phyloP scores from a whole-genome alignment of 441 rosid genomes.

The Corymbia calophylla region DNA sequence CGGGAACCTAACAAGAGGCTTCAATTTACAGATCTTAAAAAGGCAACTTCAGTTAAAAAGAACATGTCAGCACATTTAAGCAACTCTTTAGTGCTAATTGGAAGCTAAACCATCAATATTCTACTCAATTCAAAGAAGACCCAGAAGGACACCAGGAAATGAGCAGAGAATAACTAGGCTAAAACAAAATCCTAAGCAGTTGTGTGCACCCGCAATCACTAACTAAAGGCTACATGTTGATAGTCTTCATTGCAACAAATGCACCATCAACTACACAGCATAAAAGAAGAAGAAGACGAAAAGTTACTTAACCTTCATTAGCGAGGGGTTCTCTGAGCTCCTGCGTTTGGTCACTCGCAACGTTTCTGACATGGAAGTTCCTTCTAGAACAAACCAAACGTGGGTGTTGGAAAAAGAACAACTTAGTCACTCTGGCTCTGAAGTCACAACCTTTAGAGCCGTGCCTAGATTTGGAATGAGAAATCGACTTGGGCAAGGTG shows the following conservation, averaged over 20 bases:
- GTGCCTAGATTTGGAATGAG: neutral
- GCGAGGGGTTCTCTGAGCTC: slow-evolving; percentile 19
- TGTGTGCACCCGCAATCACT: neutral
- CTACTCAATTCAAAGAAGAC: neutral
- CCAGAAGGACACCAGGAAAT: neutral
- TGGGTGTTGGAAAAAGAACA: slow-evolving; percentile 28
- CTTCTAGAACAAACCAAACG: slow-evolving; percentile 12
- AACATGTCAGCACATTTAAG: neutral
- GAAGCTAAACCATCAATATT: neutral
- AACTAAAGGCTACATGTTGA: neutral
- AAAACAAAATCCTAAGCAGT: neutral
- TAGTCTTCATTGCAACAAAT: neutral
- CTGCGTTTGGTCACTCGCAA: slow-evolving; percentile 38
- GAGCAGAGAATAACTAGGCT: neutral
- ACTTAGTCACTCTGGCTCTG: slow-evolving; percentile 15
- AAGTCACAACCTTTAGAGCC: slow-evolving; percentile 19
- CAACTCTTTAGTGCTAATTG: neutral
- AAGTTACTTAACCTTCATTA: slow-evolving; percentile 13
- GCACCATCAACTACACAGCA: neutral
- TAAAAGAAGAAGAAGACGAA: neutral
- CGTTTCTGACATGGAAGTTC: slow-evolving; percentile 27
- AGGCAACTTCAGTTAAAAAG: neutral
- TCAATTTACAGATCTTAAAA: neutral
- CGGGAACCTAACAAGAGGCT: neutral
- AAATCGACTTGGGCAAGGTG: slow-evolving; percentile 12